Evolutionary conservation across 75 land plant species (phyloP), one percentile per base, ranked within the genome.

Genomic region (Ceratopteris richardii): DNA sequence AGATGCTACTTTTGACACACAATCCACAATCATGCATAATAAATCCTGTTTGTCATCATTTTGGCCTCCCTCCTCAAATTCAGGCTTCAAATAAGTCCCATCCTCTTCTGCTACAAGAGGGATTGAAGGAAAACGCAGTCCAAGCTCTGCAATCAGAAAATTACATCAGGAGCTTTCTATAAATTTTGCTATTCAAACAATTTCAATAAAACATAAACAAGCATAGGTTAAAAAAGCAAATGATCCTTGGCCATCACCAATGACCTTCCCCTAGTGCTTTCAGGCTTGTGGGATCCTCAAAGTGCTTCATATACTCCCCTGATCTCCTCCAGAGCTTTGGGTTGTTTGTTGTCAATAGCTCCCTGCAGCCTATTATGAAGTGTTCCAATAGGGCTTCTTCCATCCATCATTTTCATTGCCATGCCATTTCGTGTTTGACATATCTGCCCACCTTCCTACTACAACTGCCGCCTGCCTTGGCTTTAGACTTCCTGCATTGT

Each of bases 91-190:
- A 61, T 74, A 71, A 2, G 73, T 51, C 36, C 91, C 76, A 70
- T 83, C 87, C 73, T 90, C 96, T 61, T 90, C 96, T 13, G 86
- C 91, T 56, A 90, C 84, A 60, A 86, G 57, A n/a, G 96, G 96
- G 44, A 90, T 80, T 16, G 72, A 65, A 2, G 96, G 96, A 47
- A 90, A 90, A 30, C 72, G 48, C 46, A 73, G 68, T 5, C 74
- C 60, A 42, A 90, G 66, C 65, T 90, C 96, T 82, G 70, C 59
- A 36, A 65, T 40, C n/a, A n/a, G n/a, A n/a, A n/a, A n/a, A n/a
- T n/a, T n/a, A n/a, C n/a, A n/a, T n/a, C n/a, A n/a, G n/a, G n/a
- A n/a, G n/a, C 14, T 40, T 40, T 40, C 42, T 14, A 40, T 14
- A 9, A 40, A 40, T 40, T 14, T 40, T 40, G 42, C 9, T 9